Conservation (phyloP, 2,329 filamentous ascomycete genomes). For the Penicillium sp. region DNA sequence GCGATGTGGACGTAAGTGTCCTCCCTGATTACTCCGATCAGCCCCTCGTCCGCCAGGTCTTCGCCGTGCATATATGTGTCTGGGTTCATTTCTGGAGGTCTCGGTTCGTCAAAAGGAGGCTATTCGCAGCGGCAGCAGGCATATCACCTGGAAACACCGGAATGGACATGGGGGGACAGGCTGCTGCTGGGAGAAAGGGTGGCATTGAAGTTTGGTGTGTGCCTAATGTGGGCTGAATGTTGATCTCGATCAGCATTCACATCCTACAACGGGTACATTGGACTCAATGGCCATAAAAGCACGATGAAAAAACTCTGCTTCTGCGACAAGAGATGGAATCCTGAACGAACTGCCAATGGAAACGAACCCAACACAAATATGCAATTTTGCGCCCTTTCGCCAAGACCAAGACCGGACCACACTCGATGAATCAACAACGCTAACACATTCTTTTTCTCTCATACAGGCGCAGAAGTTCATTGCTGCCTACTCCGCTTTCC, state of each 20-base stretch:
- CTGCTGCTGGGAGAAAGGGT: background rate
- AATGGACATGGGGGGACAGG: background rate
- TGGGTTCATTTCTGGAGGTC: slow-evolving; percentile 17
- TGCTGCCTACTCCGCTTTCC: slow-evolving; percentile 65
- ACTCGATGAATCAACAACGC: slow-evolving; percentile 4
- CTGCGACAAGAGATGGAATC: slow-evolving; percentile 13
- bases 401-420: slow-evolving; percentile 8
- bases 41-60: slow-evolving; percentile 14
- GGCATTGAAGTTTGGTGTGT: background rate
- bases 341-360: slow-evolving; percentile 12
- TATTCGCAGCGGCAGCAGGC: background rate
- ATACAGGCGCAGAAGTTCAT: slow-evolving; percentile 67
- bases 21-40: slow-evolving; percentile 17
- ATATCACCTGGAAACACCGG: background rate
- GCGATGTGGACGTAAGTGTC: slow-evolving; percentile 63
- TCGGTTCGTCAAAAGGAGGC: background rate
- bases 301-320: background rate
- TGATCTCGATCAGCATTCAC: background rate
- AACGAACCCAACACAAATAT: slow-evolving; percentile 18
- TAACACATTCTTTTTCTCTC: slow-evolving; percentile 20
- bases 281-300: background rate
- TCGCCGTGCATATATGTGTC: slow-evolving; percentile 9
- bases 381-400: slow-evolving; percentile 15
- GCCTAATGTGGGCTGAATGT: background rate
- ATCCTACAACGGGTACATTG: background rate